Evolutionary conservation across 73 alveolate genomes (phyloP).

Genomic region (Symbiodinium pilosum): DNA sequence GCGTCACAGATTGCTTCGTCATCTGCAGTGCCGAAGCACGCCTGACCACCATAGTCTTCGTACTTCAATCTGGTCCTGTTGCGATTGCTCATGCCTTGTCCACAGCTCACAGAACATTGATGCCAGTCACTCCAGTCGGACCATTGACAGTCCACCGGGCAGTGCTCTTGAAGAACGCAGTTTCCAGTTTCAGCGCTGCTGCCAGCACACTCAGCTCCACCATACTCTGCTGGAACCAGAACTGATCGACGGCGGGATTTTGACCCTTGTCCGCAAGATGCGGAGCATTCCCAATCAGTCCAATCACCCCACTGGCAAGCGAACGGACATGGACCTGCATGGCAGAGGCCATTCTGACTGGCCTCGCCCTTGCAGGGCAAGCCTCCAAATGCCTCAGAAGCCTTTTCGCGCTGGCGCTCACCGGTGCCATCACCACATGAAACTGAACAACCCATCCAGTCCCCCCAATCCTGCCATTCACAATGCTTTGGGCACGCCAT

Average conservation of each 20-base stretch:
- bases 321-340: neutral
- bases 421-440: conserved; percentile 13
- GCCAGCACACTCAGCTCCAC: neutral
- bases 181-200: neutral
- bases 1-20: neutral
- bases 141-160: conserved; percentile 23
- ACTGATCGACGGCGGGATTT: neutral
- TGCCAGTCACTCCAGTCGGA: conserved; percentile 15
- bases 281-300: neutral
- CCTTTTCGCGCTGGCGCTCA: neutral
- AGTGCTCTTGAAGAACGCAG: neutral
- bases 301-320: neutral
- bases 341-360: neutral
- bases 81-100: neutral
- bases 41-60: neutral
- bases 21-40: neutral
- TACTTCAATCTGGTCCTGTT: neutral
- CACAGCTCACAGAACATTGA: neutral
- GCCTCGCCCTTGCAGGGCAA: neutral
- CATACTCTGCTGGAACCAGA: neutral
- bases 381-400: neutral
- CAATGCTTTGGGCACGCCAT: neutral
- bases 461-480: neutral
- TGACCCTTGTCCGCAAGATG: neutral
- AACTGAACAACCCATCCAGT: neutral